These are phyloP conservation scores for Epichloe festucae DNA, from an alignment of 2,329 filamentous ascomycete genomes.

Conservation along the genomic window DNA sequence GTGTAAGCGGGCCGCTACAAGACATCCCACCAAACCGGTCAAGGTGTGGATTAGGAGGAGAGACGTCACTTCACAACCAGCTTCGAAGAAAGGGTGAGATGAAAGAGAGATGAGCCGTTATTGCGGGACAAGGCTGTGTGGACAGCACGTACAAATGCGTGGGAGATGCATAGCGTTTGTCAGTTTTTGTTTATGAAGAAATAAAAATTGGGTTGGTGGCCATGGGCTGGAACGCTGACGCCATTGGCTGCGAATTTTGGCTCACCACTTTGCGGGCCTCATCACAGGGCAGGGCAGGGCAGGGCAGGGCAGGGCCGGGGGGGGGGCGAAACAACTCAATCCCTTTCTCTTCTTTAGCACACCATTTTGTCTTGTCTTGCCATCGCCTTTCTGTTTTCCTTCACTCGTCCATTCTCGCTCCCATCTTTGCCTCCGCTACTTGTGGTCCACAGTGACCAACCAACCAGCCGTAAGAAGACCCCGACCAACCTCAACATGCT, in stretches of 20 bases:
- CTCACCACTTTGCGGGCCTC: neutral
- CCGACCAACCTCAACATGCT: neutral
- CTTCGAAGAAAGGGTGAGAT: neutral
- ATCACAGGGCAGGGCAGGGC: too few relatives aligned
- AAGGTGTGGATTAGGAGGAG: conserved; percentile 22
- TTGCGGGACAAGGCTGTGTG: too few relatives aligned
- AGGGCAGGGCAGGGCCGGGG: too few relatives aligned
- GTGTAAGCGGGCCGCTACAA: conserved; percentile 15
- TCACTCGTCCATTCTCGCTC: too few relatives aligned
- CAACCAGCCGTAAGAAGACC: neutral
- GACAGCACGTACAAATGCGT: too few relatives aligned
- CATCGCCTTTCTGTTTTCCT: too few relatives aligned
- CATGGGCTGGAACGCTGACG: conserved; percentile 5
- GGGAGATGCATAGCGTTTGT: neutral
- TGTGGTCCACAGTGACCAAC: neutral
- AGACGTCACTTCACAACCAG: neutral
- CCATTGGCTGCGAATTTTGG: conserved; percentile 4
- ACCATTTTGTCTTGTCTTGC: too few relatives aligned
- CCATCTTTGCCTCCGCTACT: too few relatives aligned
- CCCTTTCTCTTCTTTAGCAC: too few relatives aligned
- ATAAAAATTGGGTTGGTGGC: neutral
- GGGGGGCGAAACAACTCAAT: too few relatives aligned
- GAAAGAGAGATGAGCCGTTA: too few relatives aligned
- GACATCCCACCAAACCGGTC: conserved; percentile 14
- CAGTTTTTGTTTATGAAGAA: neutral